Percentiles rank a stretch among this genome's conserved stretches.
Evolutionary conservation across 2,329 filamentous ascomycete species (phyloP).

Genomic region (Fusarium tuaranense): DNA sequence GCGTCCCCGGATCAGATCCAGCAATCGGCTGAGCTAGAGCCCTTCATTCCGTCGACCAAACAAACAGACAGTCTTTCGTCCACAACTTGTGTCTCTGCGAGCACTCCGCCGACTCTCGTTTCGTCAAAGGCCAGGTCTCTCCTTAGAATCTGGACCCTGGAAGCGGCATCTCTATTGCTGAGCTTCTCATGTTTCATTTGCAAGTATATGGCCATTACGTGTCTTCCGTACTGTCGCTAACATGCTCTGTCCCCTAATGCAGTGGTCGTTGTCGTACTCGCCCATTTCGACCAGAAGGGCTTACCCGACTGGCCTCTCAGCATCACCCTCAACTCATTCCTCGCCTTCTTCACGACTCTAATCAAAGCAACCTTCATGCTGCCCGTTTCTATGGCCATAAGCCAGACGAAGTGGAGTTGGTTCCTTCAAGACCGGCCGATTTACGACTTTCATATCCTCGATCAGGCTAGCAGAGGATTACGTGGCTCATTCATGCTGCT

Average conservation of each 20-base stretch:
- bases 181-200: neutral
- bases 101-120: neutral
- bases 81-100: neutral
- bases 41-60: neutral
- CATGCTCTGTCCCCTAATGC: accelerated
- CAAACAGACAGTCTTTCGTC: neutral
- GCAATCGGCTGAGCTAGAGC: neutral
- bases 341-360: neutral
- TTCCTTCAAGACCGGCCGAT: neutral
- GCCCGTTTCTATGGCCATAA: neutral
- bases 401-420: neutral
- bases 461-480: neutral
- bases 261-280: neutral
- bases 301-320: neutral
- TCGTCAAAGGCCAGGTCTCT: neutral
- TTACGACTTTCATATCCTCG: neutral
- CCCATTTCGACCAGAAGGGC: neutral
- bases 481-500: neutral
- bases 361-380: neutral
- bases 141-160: neutral
- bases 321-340: neutral
- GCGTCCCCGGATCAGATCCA: neutral
- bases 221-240: neutral
- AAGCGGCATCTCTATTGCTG: neutral
- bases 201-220: too few relatives aligned